Conservation (phyloP, 139 green algal genomes). For the Desmodesmus armatus region DNA sequence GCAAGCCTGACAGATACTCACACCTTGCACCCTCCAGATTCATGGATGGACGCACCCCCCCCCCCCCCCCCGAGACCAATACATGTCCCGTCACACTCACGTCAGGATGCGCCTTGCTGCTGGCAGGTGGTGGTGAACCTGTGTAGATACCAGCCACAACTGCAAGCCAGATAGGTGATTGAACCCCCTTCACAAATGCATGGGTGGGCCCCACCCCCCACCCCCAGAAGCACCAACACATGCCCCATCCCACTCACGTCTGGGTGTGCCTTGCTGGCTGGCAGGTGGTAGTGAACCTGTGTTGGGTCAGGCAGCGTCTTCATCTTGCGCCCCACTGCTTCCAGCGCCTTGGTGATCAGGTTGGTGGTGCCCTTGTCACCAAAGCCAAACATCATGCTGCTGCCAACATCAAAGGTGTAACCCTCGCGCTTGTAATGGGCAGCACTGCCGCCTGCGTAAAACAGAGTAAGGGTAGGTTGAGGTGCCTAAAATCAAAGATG, state of each 20-base stretch:
- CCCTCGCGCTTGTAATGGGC: slow-evolving; percentile 91
- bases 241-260: slow-evolving; percentile 50
- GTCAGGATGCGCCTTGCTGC: too few relatives aligned
- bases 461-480: neutral
- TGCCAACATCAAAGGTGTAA: slow-evolving; percentile 96
- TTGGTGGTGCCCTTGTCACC: slow-evolving; percentile 93
- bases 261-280: slow-evolving; percentile 67
- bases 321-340: slow-evolving; percentile 83
- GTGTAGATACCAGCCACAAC: too few relatives aligned
- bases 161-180: too few relatives aligned
- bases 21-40: too few relatives aligned
- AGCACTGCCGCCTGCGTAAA: slow-evolving; percentile 89
- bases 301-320: slow-evolving; percentile 92
- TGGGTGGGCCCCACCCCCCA: too few relatives aligned
- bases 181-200: too few relatives aligned
- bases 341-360: slow-evolving; percentile 93
- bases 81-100: too few relatives aligned
- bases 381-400: slow-evolving; percentile 98
- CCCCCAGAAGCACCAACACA: neutral
- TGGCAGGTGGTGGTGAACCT: too few relatives aligned
- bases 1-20: too few relatives aligned
- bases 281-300: slow-evolving; percentile 96
- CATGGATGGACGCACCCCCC: too few relatives aligned
- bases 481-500: neutral
- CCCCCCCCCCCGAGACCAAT: too few relatives aligned